Evolutionary conservation across 176 grass and related monocot genomes (phyloP), one percentile per base, ranked within the genome.

Genomic region (Avena sativa): DNA sequence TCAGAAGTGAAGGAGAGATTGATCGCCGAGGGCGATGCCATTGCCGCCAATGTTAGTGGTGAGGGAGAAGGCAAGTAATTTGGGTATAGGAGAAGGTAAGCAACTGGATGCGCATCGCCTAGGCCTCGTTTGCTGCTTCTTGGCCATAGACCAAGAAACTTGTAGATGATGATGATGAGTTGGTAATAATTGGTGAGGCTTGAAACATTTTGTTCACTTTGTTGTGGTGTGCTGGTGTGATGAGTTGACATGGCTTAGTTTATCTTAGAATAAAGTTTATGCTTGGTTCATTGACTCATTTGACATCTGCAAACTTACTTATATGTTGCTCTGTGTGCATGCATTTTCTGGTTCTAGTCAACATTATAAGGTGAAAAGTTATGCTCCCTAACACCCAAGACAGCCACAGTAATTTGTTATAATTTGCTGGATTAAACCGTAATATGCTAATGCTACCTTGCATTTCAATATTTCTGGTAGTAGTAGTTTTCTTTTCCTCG

Each of bases 1-100:
- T 79, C 80, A 7, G 83, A 89, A 20, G 78, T 86, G 71, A 97
- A 97, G 85, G 94, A 94, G 43, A 92, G 85, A 67, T 85, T 94
- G 88, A 82, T 97, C 81, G 61, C 85, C 0, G 77, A 88, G 76
- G 88, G 77, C 36, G 81, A 89, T 81, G 88, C 55, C 2, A 8
- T 84, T 13, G 88, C 85, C 2, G 81, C 72, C 12, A 82, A 85
- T 71, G 81, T 71, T 23, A 79, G 74, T 55, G 90, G 56, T 55
- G 59, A 83, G 3, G 78, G 65, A n/a, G 81, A 81, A 40, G 52
- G 21, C 70, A 93, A 93, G 85, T 93, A 65, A 90, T 56, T 13
- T 30, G 11, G 63, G 51, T 60, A 81, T 34, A 62, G 63, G 71
- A 74, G 81, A 67, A 32, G 40, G 26, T 32, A 49, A 63, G 74